Base-by-base conservation (phyloP, 2,329 filamentous ascomycete species). In the Monosporascus sp. region DNA sequence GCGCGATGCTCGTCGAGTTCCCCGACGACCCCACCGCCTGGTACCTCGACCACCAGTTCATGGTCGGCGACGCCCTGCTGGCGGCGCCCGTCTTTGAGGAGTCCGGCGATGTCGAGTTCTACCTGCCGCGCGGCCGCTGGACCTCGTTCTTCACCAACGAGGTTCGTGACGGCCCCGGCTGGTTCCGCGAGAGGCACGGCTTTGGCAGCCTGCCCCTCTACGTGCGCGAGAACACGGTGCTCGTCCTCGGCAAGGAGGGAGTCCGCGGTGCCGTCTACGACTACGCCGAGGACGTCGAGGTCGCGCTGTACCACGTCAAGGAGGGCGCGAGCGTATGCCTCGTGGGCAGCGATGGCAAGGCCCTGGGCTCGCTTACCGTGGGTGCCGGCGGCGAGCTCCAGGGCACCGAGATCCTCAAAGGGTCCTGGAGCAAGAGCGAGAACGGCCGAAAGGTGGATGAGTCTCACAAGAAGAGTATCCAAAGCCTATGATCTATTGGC, bases 11-110 rank as follows among this genome's bases (percentile, higher is more conserved):
- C 54, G 73, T 89, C 35, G 87, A 90, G 68, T 90, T 89, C 62
- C 86, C 85, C 2, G 77, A 83, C 2, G 87, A 90, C 61, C 78
- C 79, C n/a, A 88, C 82, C 5, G 74, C 80, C 0, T 89, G 86
- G 80, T 77, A 74, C 50, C 74, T 88, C 46, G 87, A 90, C 67
- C 79, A 83, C 35, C 83, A 89, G 66, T 90, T 88, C 69, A 87
- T 90, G 81, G 73, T 90, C n/a, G 87, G 87, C 2, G 76, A 77
- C 17, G 77, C 76, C 49, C 67, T 90, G 36, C 70, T 90, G 7
- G 82, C 83, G 1, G 78, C 75, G 5, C 79, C 79, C 18, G 83
- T 92, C 5, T 91, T 91, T 63, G 87, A 87, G 6, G 84, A 87
- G 64, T 75, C 76, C 1, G 84, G 83, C 0, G 77, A 78, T 37